Evolutionary conservation across 2,329 filamentous ascomycete genomes (phyloP).

Genomic region (Botrytis fragariae): DNA sequence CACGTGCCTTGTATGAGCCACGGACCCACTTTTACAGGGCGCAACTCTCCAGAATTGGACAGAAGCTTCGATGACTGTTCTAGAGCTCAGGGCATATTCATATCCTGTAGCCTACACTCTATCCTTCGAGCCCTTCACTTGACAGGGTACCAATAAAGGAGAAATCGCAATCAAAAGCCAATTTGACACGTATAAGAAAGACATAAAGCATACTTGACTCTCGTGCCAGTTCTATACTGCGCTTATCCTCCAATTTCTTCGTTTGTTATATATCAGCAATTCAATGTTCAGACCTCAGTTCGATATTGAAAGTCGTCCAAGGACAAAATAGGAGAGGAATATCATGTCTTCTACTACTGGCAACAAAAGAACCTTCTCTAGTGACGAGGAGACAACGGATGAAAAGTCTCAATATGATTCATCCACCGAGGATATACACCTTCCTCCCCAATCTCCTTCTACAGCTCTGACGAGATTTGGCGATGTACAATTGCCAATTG

Average conservation of each 20-base stretch:
- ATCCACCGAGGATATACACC: constrained; percentile 16
- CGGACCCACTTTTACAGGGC: neutral
- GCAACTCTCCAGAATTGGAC: constrained; percentile 4
- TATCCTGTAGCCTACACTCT: neutral
- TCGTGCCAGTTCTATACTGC: neutral
- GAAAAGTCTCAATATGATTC: constrained; percentile 14
- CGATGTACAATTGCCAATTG: constrained; percentile 23
- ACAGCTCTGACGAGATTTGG: constrained; percentile 18
- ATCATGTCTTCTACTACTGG: neutral
- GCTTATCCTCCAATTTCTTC: neutral
- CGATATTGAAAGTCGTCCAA: constrained; percentile 11
- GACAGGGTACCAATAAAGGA: neutral
- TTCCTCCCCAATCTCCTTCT: constrained; percentile 1
- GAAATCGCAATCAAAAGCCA: neutral
- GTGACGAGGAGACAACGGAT: neutral
- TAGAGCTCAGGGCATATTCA: constrained; percentile 8
- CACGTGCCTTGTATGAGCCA: neutral
- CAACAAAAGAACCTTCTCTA: constrained; percentile 1
- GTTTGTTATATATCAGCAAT: neutral
- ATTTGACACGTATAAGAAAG: neutral
- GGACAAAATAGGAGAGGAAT: neutral
- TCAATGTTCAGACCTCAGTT: constrained; percentile 15
- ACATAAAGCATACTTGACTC: neutral
- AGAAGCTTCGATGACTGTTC: constrained; percentile 19
- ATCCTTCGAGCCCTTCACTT: neutral